These are phyloP conservation scores for Cinnamomum chago DNA, from an alignment of 164 flowering plant species.

Conservation along the genomic window DNA sequence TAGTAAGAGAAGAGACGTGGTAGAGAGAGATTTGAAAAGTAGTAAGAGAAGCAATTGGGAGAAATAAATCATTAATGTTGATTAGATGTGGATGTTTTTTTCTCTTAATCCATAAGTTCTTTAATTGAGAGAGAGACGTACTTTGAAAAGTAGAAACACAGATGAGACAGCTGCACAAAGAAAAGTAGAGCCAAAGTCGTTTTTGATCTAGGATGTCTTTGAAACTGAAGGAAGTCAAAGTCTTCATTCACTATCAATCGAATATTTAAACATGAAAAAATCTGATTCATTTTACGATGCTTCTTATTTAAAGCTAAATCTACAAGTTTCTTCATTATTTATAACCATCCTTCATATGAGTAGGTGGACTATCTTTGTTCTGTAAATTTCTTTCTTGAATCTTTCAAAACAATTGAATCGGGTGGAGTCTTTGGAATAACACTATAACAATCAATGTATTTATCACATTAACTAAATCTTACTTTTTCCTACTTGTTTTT, in stretches of 20 bases:
- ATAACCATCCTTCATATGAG: too few species aligned
- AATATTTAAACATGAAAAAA: too few species aligned
- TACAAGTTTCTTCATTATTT: too few species aligned
- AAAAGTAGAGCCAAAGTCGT: not conserved
- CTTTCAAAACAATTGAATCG: too few species aligned
- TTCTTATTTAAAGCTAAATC: too few species aligned
- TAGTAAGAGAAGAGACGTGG: not conserved
- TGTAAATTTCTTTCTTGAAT: too few species aligned
- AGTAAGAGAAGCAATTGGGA: not conserved
- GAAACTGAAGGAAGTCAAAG: not conserved
- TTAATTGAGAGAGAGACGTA: not conserved
- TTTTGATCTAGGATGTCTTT: not conserved
- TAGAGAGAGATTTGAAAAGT: not conserved
- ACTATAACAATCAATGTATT: too few species aligned
- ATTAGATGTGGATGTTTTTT: not conserved
- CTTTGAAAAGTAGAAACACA: constrained; percentile 2
- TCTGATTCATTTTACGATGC: too few species aligned
- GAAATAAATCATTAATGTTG: not conserved
- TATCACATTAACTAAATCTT: too few species aligned
- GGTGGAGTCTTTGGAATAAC: too few species aligned
- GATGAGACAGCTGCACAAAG: not conserved
- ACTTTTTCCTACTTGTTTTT: too few species aligned
- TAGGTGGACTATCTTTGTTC: too few species aligned
- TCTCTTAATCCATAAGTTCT: not conserved
- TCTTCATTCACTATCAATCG: not conserved